Conservation (phyloP, 208 protist genomes). For the Vickermania spadyakhi region DNA sequence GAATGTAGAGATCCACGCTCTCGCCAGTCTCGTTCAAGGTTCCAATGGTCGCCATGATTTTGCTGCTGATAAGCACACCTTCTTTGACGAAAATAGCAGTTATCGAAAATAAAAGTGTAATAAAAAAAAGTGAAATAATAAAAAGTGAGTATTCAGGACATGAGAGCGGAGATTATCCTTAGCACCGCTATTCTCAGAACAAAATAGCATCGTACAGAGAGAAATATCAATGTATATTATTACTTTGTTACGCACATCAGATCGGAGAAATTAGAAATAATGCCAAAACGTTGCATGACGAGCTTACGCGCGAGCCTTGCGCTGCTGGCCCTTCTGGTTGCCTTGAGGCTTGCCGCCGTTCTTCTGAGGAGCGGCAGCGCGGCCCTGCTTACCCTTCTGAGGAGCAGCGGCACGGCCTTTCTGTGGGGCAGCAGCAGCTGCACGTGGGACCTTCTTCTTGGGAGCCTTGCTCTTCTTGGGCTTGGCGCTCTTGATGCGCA, state of each 20-base stretch:
- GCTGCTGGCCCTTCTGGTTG: conserved; percentile 8
- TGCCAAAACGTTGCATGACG: neutral
- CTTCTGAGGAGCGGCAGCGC: conserved; percentile 4
- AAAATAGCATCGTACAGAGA: too few relatives aligned
- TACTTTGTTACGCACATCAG: conserved; percentile 2
- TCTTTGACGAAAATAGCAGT: neutral
- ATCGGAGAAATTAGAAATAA: neutral
- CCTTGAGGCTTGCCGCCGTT: conserved; percentile 6
- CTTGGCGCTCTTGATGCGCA: conserved; percentile 83
- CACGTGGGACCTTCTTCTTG: conserved; percentile 17
- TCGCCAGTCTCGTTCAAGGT: conserved; percentile 88
- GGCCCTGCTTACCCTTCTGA: conserved; percentile 7
- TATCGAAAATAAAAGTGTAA: conserved; percentile 13
- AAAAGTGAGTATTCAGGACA: conserved; percentile 8
- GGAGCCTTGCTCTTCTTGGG: conserved; percentile 48
- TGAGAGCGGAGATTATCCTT: neutral
- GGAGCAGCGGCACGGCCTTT: conserved; percentile 7
- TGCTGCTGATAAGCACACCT: neutral
- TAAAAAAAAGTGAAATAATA: conserved; percentile 2
- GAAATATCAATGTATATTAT: neutral
- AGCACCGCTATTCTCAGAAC: too few relatives aligned
- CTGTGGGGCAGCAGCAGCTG: conserved; percentile 13
- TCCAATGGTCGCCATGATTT: conserved; percentile 75
- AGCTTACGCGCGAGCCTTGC: conserved; percentile 3
- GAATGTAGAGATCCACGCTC: conserved; percentile 94